A percentile compares a stretch with the other conserved stretches of the same genome.
Conservation (phyloP, 2,329 filamentous ascomycete species). For the Rhynchosporium agropyri region DNA sequence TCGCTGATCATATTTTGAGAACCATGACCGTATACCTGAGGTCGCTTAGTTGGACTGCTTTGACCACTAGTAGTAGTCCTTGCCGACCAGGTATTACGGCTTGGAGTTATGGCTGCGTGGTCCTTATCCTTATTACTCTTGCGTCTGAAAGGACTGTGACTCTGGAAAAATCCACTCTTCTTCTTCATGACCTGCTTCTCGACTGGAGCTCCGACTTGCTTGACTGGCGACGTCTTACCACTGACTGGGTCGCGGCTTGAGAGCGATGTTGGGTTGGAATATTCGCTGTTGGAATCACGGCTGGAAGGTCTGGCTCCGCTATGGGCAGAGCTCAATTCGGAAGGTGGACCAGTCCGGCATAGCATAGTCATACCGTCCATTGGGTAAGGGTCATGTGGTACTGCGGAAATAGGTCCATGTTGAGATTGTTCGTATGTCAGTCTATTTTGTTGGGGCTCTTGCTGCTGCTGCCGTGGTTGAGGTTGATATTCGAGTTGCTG, state of each 20-base stretch:
- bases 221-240: constrained; percentile 73
- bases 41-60: constrained; percentile 42
- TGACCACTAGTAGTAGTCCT: constrained; percentile 34
- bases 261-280: constrained; percentile 85
- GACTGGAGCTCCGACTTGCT: constrained; percentile 55
- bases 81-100: constrained; percentile 62
- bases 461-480: constrained; percentile 30
- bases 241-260: constrained; percentile 82
- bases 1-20: constrained; percentile 44
- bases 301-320: constrained; percentile 76
- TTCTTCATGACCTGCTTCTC: constrained; percentile 70
- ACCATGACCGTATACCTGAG: constrained; percentile 47
- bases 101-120: constrained; percentile 46
- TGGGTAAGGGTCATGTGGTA: constrained; percentile 92
- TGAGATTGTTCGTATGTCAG: constrained; percentile 47
- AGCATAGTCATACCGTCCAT: constrained; percentile 98
- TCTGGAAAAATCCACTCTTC: constrained; percentile 87
- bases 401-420: constrained; percentile 63
- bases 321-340: constrained; percentile 67
- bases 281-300: constrained; percentile 87
- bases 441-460: constrained; percentile 30
- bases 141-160: constrained; percentile 86
- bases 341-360: constrained; percentile 74
- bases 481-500: constrained; percentile 26
- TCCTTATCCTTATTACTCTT: constrained; percentile 86